Evolutionary conservation across 2,329 filamentous ascomycete genomes (phyloP), one percentile per base, ranked within the genome.

Genomic region (Herpomyces periplanetae): DNA sequence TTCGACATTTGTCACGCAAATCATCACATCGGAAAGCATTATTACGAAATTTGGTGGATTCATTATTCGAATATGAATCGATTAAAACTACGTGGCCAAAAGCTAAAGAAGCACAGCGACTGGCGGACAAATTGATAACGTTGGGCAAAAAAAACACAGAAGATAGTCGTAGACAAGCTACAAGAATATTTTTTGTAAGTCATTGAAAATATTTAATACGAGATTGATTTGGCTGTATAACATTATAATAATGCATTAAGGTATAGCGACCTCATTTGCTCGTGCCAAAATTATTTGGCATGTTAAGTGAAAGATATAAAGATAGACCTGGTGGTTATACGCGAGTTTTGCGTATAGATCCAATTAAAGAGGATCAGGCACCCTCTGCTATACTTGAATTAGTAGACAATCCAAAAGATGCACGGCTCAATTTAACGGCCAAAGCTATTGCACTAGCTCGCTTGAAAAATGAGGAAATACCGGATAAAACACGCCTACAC

Each of bases 81-180:
- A 85, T 96, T 43, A 59, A 62, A 27, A 96, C 80, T 19, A 87
- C 80, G 42, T 88, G 65, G 51, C 60, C 63, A 37, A 91, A 91
- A 44, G 80, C 80, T 18, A 96, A 91, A 43, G 80, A 96, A 45
- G 66, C 80, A 9, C 80, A 96, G 43, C 53, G 66, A 16, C 39
- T 91, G 29, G 80, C 73, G 4, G 80, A 96, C 36, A 84, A 85
- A 46, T 47, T 91, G 28, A 73, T 96, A 32, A 88, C 73, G 3
- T 40, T 87, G 30, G 75, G 66, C 9, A 96, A 91, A 51, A 64
- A 60, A 43, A 69, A 88, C 38, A 85, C 75, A 15, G 61, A 71
- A 32, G 65, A 68, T 9, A 62, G 61, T 24, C 51, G 54, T 36
- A 49, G 57, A 34, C 54, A 52, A 28, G 75, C 71, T n/a, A 44